A percentile compares a stretch with the other conserved stretches of the same genome.
phyloP scores from a whole-genome alignment of 768 basidiomycete species.

The Suillus subalutaceus region DNA sequence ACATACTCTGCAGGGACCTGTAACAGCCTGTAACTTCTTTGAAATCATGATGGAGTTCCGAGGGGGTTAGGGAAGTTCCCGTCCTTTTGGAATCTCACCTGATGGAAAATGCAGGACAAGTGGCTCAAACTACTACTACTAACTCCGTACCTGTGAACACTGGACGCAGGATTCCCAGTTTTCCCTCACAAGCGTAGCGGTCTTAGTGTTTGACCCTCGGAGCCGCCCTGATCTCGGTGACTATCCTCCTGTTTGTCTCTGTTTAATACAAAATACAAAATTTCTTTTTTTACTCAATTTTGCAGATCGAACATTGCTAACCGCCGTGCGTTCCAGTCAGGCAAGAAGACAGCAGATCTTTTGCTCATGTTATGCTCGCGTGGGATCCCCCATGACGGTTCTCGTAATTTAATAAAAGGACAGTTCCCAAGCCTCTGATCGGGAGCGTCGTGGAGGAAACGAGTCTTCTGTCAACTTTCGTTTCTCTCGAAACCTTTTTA shows the following conservation, averaged over 20 bases:
- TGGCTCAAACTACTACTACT: neutral
- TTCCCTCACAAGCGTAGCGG: neutral
- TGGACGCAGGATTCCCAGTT: neutral
- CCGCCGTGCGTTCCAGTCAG: neutral
- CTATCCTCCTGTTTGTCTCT: neutral
- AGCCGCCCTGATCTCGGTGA: neutral
- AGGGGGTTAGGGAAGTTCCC: neutral
- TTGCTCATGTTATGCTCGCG: neutral
- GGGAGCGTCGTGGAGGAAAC: slow-evolving; percentile 25
- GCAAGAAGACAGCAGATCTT: neutral
- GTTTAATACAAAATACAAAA: neutral
- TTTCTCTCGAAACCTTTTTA: slow-evolving; percentile 18
- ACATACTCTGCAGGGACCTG: slow-evolving; percentile 11
- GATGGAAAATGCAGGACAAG: neutral
- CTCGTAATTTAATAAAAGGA: slow-evolving; percentile 29
- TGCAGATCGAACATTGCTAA: neutral
- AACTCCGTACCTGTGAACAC: neutral
- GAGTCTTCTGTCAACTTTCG: slow-evolving; percentile 16
- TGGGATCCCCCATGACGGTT: slow-evolving; percentile 22
- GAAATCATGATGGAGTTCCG: neutral
- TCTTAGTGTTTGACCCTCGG: neutral
- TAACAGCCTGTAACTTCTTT: slow-evolving; percentile 1
- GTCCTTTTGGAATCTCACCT: neutral
- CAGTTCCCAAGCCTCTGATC: slow-evolving; percentile 24
- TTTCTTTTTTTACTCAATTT: neutral